Base-by-base conservation (phyloP, 106 monocot species). In the Dendrobium chrysotoxum region DNA sequence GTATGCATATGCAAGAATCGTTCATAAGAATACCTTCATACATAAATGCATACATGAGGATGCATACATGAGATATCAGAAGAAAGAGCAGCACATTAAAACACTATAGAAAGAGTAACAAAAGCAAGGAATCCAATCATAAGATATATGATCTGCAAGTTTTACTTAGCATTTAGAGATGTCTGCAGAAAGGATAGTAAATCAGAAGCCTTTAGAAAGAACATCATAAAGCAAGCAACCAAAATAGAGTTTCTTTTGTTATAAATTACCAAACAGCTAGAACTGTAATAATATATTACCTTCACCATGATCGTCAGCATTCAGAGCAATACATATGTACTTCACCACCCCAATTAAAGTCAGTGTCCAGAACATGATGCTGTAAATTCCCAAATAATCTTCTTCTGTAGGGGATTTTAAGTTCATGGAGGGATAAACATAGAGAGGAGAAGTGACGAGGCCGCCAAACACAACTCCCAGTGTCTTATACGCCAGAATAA, bases 391-490 rank as follows among this genome's bases (percentile, higher is more conserved):
- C 85, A 93, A 82, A 75, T 93, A 93, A 79, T 93, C 93, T 5
- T 85, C 84, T 82, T 93, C 87, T 1, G 55, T 84, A 0, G 93
- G 93, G 11, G 81, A 82, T 1, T 84, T 61, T 82, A 93, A 85
- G 80, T 91, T 93, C 93, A 93, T 93, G 28, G 93, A 93, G 28
- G 93, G 93, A 76, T 93, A 93, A 40, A 93, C 93, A 81, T 93
- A 93, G 57, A 93, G 88, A 15, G 91, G 93, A 21, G 93, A 93
- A 13, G 93, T 93, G 4, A 91, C 93, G 1, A 93, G 85, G 17
- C 91, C 93, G 64, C 93, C 93, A 58, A 93, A 93, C 30, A 93
- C 90, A 4, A 93, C 88, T 26, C 93, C 93, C 4, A 93, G 88
- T 3, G 91, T 91, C 89, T 75, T 89, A 76, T 91, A 93, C 57